phyloP scores from a whole-genome alignment of 1,139 yeast genomes.

The Candida sojae region DNA sequence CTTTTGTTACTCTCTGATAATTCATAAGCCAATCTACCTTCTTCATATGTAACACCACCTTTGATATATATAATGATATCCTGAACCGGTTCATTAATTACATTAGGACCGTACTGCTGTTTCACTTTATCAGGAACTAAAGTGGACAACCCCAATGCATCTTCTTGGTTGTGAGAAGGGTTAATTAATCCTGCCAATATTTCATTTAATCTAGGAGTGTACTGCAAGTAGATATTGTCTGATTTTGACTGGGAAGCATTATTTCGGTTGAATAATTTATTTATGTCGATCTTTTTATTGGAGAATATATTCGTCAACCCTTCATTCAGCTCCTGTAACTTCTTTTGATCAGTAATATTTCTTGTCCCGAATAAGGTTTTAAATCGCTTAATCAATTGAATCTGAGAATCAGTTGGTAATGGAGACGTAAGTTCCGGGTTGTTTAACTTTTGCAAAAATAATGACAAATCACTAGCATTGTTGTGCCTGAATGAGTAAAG shows the following conservation, averaged over 20 bases:
- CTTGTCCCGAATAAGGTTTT: constrained; percentile 22
- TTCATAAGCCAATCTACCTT: constrained; percentile 78
- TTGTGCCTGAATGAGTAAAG: constrained; percentile 70
- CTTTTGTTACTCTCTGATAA: constrained; percentile 56
- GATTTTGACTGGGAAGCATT: constrained; percentile 24
- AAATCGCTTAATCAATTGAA: constrained; percentile 34
- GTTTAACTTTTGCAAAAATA: constrained; percentile 27
- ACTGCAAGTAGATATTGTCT: constrained; percentile 62
- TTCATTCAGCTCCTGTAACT: constrained; percentile 16
- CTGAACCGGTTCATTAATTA: constrained; percentile 44
- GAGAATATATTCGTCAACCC: constrained; percentile 28
- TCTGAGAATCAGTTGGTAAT: constrained; percentile 35
- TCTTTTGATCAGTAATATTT: constrained; percentile 3
- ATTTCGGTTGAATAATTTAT: constrained; percentile 26
- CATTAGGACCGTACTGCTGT: constrained; percentile 30
- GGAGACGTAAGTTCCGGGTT: constrained; percentile 31
- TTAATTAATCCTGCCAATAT: constrained; percentile 27
- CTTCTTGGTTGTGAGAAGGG: constrained; percentile 12
- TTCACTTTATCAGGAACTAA: constrained; percentile 42
- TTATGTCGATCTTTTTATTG: constrained; percentile 27
- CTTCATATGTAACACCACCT: constrained; percentile 94
- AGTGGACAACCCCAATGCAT: constrained; percentile 26
- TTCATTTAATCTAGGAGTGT: constrained; percentile 69
- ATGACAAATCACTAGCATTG: constrained; percentile 23
- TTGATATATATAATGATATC: constrained; percentile 80